phyloP scores from a whole-genome alignment of 495 filamentous ascomycete species.

The Aspergillus nanangensis region DNA sequence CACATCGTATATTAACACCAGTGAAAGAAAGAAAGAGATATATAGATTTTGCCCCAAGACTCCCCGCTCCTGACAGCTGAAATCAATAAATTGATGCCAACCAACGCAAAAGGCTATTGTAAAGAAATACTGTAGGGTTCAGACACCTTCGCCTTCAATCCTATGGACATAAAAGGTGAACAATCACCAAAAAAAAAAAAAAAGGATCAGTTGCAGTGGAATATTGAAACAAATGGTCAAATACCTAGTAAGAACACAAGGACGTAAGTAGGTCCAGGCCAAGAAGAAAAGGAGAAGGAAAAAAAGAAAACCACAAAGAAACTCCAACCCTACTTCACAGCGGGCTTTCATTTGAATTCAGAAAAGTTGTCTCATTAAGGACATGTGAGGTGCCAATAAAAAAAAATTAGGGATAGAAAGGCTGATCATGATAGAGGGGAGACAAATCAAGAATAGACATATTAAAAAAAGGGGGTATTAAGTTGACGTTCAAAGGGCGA shows the following conservation, averaged over 20 bases:
- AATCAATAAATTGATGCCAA: constrained; percentile 11
- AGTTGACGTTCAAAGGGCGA: not conserved
- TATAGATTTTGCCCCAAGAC: constrained; percentile 15
- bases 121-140: not conserved
- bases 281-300: not conserved
- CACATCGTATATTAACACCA: not conserved
- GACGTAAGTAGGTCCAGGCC: no score
- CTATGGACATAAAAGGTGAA: no score
- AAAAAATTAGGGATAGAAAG: not conserved
- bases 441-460: not conserved
- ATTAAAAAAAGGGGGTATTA: not conserved
- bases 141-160: not conserved
- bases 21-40: constrained; percentile 1
- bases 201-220: no score
- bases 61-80: constrained; percentile 7
- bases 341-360: no score
- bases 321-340: not conserved
- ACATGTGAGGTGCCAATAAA: not conserved
- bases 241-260: no score
- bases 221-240: no score
- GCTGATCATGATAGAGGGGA: constrained; percentile 4
- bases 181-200: no score
- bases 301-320: not conserved
- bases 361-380: no score
- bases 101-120: not conserved